Evolutionary conservation across 352 stramenopile species (phyloP).

Genomic region (Phytophthora sojae): DNA sequence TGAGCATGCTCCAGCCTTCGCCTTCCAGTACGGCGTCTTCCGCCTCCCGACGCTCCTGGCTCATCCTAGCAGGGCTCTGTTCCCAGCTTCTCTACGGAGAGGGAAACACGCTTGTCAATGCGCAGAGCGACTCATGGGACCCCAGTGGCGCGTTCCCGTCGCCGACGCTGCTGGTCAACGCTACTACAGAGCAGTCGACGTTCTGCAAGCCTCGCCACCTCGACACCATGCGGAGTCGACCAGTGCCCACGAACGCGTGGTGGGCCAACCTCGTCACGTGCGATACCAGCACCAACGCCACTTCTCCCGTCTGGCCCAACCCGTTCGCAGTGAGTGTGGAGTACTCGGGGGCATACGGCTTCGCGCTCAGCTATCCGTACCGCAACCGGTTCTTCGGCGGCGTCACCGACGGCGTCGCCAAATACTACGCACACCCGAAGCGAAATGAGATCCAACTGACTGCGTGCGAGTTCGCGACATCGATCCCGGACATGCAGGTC

Average conservation of each 20-base stretch:
- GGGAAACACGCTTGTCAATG: constrained; percentile 21
- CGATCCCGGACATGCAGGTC: constrained; percentile 55
- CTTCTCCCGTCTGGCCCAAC: constrained; percentile 70
- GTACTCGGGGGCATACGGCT: constrained; percentile 45
- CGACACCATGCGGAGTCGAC: constrained; percentile 42
- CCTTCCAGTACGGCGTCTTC: constrained; percentile 10
- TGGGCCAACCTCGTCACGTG: constrained; percentile 87
- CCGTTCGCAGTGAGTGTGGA: constrained; percentile 71
- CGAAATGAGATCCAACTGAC: constrained; percentile 73
- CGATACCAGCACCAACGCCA: constrained; percentile 54
- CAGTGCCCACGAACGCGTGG: constrained; percentile 83
- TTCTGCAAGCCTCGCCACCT: constrained; percentile 72
- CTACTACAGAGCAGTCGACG: constrained; percentile 43
- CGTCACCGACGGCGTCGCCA: constrained; percentile 41
- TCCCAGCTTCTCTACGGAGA: constrained; percentile 23
- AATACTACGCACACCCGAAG: constrained; percentile 69
- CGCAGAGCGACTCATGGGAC: constrained; percentile 59
- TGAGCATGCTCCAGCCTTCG: constrained; percentile 25
- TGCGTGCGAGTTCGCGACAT: constrained; percentile 58
- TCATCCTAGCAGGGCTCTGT: constrained; percentile 30
- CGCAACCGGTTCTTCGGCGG: constrained; percentile 73
- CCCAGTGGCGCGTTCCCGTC: constrained; percentile 43
- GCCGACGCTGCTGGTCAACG: constrained; percentile 40
- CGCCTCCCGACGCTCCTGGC: constrained; percentile 11
- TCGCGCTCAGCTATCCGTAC: constrained; percentile 72